Evolutionary conservation across 192 early-diverging fungal genomes (phyloP).

Genomic region (Piromyces finnis): DNA sequence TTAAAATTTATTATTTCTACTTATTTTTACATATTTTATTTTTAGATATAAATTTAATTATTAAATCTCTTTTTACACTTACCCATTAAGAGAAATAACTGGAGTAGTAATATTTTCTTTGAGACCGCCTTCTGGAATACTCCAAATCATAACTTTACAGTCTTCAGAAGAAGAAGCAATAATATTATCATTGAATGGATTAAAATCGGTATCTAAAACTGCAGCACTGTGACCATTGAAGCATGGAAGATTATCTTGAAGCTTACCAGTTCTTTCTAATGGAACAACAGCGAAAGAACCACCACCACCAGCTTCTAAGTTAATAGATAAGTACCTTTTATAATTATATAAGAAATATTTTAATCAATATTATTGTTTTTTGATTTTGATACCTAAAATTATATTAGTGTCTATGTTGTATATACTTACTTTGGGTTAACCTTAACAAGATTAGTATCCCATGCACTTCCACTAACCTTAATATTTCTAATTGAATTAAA

Average conservation of each 20-base stretch:
- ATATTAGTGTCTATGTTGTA: too few relatives aligned
- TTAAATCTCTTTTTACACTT: too few relatives aligned
- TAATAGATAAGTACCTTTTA: constrained; percentile 46
- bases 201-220: constrained; percentile 93
- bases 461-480: constrained; percentile 70
- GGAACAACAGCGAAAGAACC: constrained; percentile 96
- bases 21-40: too few relatives aligned
- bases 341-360: too few relatives aligned
- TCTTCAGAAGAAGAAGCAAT: constrained; percentile 72
- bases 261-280: constrained; percentile 55
- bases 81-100: constrained; percentile 59
- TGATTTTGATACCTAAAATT: too few relatives aligned
- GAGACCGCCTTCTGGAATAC: constrained; percentile 60
- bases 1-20: too few relatives aligned
- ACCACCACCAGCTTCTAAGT: constrained; percentile 39
- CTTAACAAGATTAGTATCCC: constrained; percentile 95
- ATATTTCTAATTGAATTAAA: not conserved
- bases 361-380: too few relatives aligned
- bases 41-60: too few relatives aligned
- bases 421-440: constrained; percentile 61
- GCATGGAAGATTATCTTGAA: constrained; percentile 71
- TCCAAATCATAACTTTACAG: constrained; percentile 83
- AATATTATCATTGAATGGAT: constrained; percentile 94
- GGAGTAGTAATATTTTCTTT: constrained; percentile 59
- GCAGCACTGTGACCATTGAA: constrained; percentile 83